Evolutionary conservation across 129 eudicot species (phyloP), one percentile per base, ranked within the genome.

Genomic region (Smallanthus sonchifolius): DNA sequence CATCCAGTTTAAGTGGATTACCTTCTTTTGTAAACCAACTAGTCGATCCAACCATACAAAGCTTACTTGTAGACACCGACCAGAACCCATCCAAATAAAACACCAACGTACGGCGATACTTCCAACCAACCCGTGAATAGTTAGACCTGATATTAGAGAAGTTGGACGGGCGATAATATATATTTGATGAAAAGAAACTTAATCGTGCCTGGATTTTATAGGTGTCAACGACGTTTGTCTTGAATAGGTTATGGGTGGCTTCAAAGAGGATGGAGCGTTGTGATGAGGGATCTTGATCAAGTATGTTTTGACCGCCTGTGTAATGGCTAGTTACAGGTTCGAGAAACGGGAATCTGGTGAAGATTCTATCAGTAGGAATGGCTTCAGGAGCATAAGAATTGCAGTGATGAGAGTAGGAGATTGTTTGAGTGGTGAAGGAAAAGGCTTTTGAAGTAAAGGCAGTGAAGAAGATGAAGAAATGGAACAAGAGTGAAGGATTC

Each of bases 1-100:
- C 96, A 2, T 84, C 83, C 60, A 83, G 84, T 65, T 55, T 55
- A 24, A 83, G 19, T 3, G 65, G 10, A 6, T 65, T 73, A 60
- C 87, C 88, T 67, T 55, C 68, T 24, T 67, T 77, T 8, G 79
- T 69, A 35, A 8, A 56, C 86, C 83, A 79, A 10, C 69, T 28
- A 55, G 86, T 81, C 15, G 93, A 87, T 57, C 96, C 96, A 11
- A 87, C 87, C 90, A 85, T 69, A 71, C 96, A 90, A 9, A 86
- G 82, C 77, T 61, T 90, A 63, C 49, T 49, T 0, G 91, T 83
- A 10, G 76, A 37, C 65, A 81, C 91, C 19, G 92, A 85, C 96
- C 96, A 90, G 82, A 83, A 90, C n/a, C 96, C 96, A 34, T 77
- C 75, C 7, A 90, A 45, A 51, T 38, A 3, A 66, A 90, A 90